Base-by-base conservation (phyloP, 23 red algal genomes). In the Gracilaria domingensis region DNA sequence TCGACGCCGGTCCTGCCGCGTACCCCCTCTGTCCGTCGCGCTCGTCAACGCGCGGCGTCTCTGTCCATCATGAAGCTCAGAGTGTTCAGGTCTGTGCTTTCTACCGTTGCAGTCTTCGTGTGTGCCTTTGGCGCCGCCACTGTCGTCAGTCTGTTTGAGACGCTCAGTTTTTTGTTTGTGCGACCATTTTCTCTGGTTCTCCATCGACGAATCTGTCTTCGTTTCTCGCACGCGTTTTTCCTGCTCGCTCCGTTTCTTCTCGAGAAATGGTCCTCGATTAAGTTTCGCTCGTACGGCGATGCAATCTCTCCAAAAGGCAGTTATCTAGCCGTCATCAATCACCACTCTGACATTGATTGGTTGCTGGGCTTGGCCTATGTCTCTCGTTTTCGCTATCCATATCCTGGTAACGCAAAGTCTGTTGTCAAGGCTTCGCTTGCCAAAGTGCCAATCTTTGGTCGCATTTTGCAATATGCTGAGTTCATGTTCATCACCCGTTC, bases 361-460 rank as follows among this genome's bases (percentile, higher is more conserved):
- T 54, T 91, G 20, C 50, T 85, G 20, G 93, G 93, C 36, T 80
- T 95, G 8, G 76, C 93, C 13, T 89, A 71, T 34, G 49, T 95
- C 76, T 54, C 85, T 36, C 84, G 79, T 56, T 80, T 89, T 44
- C 64, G 82, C 30, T 72, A 61, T 18, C 93, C 93, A 20, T 95
- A 88, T 47, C 93, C 93, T 25, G 93, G 93, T 1, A 85, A 82
- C 78, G 85, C 84, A 17, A 95, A 95, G 75, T 87, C 93, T 12
- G 86, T 90, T 71, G 84, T 91, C 79, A 95, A 95, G 64, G 83
- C 82, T 12, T 79, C 82, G 44, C 72, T 94, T 20, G 58, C 23
- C 12, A 85, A 87, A 24, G 91, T 94, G 24, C 91, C 91, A 45
- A 79, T 94, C 30, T 94, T 94, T 42, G 91, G 91, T n/a, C 61